These are phyloP conservation scores for Cryptococcus jaspeensis DNA, from an alignment of 1,284 basidiomycete genomes.

Conservation along the genomic window DNA sequence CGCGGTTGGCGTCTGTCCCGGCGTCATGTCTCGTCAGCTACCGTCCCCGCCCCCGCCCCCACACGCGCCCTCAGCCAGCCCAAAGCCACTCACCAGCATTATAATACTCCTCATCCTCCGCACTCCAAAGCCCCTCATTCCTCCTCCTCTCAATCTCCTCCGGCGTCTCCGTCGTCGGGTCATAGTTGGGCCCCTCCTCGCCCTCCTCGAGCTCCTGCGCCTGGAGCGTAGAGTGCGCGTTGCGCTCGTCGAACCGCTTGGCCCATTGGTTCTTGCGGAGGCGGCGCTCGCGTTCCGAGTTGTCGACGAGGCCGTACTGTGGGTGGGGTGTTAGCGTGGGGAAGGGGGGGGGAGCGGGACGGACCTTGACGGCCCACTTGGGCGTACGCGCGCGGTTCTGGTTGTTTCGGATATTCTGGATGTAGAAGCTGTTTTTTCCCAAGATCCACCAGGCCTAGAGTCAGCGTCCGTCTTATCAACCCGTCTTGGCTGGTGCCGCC, in stretches of 20 bases:
- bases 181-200: conserved; percentile 56
- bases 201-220: conserved; percentile 74
- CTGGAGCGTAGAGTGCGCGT: conserved; percentile 68
- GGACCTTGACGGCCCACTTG: conserved; percentile 78
- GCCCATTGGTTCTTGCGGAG: conserved; percentile 83
- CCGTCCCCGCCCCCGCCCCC: neutral
- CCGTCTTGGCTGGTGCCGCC: too few relatives aligned
- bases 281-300: conserved; percentile 69
- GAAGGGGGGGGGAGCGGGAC: neutral
- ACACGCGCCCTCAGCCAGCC: conserved; percentile 3
- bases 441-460: neutral
- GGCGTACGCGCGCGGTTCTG: conserved; percentile 86
- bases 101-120: conserved; percentile 50
- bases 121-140: conserved; percentile 46
- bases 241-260: conserved; percentile 76
- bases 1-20: conserved; percentile 25
- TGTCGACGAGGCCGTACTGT: conserved; percentile 76
- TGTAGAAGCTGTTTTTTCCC: conserved; percentile 83
- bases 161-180: conserved; percentile 30
- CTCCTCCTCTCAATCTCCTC: conserved; percentile 28
- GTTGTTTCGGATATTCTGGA: conserved; percentile 94
- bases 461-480: too few relatives aligned
- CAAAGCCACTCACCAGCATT: conserved; percentile 40
- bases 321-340: neutral
- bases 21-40: neutral